Percentiles rank a stretch among this genome's conserved stretches.
Evolutionary conservation across 495 filamentous ascomycete species (phyloP).

Genomic region (Xylaria sp.): DNA sequence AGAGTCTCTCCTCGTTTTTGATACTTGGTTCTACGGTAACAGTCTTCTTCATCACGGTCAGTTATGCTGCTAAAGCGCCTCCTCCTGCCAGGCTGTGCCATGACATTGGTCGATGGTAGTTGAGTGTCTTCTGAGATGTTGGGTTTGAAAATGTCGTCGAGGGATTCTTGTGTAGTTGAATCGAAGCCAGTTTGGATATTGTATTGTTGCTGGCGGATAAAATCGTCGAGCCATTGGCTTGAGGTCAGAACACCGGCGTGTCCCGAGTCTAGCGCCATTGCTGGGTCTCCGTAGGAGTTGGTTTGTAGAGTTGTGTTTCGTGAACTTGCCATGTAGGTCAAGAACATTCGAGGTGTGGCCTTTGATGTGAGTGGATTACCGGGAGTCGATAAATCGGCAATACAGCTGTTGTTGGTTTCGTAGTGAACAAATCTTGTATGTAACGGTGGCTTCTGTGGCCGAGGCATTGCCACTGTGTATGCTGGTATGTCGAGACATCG

Average conservation of each 20-base stretch:
- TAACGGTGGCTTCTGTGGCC: constrained; percentile 20
- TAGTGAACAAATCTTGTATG: neutral
- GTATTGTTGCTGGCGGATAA: neutral
- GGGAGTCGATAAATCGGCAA: constrained; percentile 7
- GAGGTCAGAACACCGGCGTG: neutral
- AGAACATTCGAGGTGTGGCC: neutral
- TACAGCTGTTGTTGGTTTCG: neutral
- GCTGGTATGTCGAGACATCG: constrained; percentile 3
- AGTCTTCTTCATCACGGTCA: neutral
- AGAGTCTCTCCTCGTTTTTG: neutral
- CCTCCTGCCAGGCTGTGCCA: neutral
- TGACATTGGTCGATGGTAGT: neutral
- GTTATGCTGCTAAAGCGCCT: neutral
- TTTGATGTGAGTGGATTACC: neutral
- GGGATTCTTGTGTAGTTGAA: neutral
- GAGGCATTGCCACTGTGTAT: constrained; percentile 10
- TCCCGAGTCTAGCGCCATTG: neutral
- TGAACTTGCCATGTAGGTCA: neutral
- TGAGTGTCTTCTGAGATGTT: neutral
- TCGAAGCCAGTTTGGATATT: neutral
- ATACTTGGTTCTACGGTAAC: neutral
- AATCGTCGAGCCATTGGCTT: constrained; percentile 16
- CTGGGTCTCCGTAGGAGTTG: neutral
- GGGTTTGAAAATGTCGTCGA: neutral
- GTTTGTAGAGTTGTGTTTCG: neutral